phyloP scores from a whole-genome alignment of 2,329 filamentous ascomycete species.

The Bipolaris sorokiniana region DNA sequence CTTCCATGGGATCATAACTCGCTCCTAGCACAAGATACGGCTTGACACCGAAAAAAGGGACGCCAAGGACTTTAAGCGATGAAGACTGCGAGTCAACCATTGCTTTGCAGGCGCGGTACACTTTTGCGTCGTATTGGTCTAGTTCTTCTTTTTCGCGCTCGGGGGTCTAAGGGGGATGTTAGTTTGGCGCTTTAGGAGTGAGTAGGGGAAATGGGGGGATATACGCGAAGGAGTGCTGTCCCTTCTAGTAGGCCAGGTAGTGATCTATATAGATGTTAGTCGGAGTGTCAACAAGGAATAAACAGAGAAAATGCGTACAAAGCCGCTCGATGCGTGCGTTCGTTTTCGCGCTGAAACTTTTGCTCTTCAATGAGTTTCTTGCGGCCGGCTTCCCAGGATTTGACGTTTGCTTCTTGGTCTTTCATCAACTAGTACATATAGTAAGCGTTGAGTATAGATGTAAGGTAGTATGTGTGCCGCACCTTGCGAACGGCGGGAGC shows the following conservation, averaged over 20 bases:
- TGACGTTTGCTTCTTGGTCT: conserved; percentile 67
- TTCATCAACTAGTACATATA: conserved; percentile 59
- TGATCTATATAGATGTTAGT: conserved; percentile 27
- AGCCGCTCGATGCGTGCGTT: conserved; percentile 61
- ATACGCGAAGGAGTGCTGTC: conserved; percentile 32
- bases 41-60: conserved; percentile 43
- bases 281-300: too few relatives aligned
- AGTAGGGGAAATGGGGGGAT: not conserved
- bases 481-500: conserved; percentile 50
- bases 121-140: conserved; percentile 65
- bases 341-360: conserved; percentile 57
- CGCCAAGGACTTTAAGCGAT: conserved; percentile 61
- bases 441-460: conserved; percentile 9
- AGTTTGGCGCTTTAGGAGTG: not conserved
- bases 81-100: conserved; percentile 65
- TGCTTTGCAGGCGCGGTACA: conserved; percentile 63
- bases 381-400: conserved; percentile 64
- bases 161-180: conserved; percentile 42
- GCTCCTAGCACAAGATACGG: conserved; percentile 33
- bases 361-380: conserved; percentile 60
- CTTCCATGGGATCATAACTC: conserved; percentile 18
- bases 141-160: conserved; percentile 63
- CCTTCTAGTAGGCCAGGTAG: conserved; percentile 36
- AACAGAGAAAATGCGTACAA: conserved; percentile 51
- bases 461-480: conserved; percentile 12